phyloP scores from a whole-genome alignment of 495 filamentous ascomycete genomes.

The Penicillium psychrofluorescens region DNA sequence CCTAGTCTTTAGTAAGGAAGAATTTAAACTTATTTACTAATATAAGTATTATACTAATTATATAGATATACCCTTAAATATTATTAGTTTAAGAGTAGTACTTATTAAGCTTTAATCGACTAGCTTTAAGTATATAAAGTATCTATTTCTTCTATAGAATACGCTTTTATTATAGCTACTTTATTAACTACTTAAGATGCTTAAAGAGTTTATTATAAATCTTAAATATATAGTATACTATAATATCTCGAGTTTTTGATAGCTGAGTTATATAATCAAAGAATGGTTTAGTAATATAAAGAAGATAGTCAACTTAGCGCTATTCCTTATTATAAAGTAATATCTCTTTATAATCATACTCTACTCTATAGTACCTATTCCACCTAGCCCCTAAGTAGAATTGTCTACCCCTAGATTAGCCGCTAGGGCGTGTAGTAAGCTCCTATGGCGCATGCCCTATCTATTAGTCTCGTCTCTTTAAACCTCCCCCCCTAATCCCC shows the following conservation, averaged over 20 bases:
- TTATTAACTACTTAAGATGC: constrained; percentile 2
- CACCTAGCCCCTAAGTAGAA: too few relatives aligned
- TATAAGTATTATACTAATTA: constrained; percentile 1
- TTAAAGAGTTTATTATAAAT: neutral
- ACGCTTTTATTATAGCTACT: neutral
- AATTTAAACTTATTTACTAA: too few relatives aligned
- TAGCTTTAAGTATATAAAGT: neutral
- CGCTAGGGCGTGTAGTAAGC: too few relatives aligned
- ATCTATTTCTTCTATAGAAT: constrained; percentile 1
- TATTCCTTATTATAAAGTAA: too few relatives aligned
- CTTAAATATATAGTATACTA: neutral
- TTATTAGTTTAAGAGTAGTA: constrained; percentile 1
- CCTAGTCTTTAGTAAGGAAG: too few relatives aligned
- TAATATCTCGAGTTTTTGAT: neutral
- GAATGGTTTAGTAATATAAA: constrained; percentile 1
- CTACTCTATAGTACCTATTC: too few relatives aligned
- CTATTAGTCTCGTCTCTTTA: too few relatives aligned
- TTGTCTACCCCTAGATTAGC: too few relatives aligned
- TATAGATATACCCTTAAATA: constrained; percentile 1
- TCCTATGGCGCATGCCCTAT: too few relatives aligned
- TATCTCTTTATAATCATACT: too few relatives aligned
- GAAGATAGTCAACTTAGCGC: neutral
- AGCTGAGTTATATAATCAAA: neutral
- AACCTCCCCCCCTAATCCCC: too few relatives aligned
- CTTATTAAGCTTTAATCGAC: neutral